Conservation (phyloP, 768 basidiomycete genomes). For the Coprinopsis sp. region DNA sequence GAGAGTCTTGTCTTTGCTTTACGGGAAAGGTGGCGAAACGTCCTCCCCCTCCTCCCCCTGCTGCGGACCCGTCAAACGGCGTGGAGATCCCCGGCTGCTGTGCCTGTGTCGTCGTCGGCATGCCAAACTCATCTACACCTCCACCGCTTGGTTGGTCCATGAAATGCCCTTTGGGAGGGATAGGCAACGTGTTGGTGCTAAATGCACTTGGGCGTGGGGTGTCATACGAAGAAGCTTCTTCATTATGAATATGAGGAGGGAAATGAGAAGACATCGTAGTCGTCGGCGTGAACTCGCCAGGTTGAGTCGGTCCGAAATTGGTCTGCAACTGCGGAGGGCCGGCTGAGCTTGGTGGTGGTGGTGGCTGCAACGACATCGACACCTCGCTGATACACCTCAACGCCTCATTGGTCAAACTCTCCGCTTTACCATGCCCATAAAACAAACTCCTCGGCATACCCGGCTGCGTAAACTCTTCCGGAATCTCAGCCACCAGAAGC, state of each 20-base stretch:
- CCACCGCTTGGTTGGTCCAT: constrained; percentile 12
- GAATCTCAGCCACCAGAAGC: constrained; percentile 59
- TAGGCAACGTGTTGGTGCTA: neutral
- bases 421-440: constrained; percentile 57
- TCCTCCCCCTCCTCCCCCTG: constrained; percentile 24
- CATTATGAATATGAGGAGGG: too few species aligned
- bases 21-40: constrained; percentile 70
- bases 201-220: neutral
- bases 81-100: constrained; percentile 15
- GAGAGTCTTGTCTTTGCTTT: constrained; percentile 26
- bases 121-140: constrained; percentile 41
- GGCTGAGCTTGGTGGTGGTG: neutral
- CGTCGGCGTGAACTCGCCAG: neutral
- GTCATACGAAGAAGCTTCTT: too few species aligned
- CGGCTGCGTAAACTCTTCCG: constrained; percentile 75
- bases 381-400: constrained; percentile 51
- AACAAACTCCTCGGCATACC: constrained; percentile 75
- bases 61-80: constrained; percentile 3
- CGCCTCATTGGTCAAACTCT: constrained; percentile 60
- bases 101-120: constrained; percentile 21
- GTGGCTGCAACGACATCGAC: constrained; percentile 37
- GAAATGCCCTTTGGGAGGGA: constrained; percentile 3
- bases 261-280: too few species aligned
- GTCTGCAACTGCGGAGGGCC: neutral
- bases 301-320: constrained; percentile 5